Evolutionary conservation across 352 stramenopile species (phyloP), one percentile per base, ranked within the genome.

Genomic region (Pythium periplocum): DNA sequence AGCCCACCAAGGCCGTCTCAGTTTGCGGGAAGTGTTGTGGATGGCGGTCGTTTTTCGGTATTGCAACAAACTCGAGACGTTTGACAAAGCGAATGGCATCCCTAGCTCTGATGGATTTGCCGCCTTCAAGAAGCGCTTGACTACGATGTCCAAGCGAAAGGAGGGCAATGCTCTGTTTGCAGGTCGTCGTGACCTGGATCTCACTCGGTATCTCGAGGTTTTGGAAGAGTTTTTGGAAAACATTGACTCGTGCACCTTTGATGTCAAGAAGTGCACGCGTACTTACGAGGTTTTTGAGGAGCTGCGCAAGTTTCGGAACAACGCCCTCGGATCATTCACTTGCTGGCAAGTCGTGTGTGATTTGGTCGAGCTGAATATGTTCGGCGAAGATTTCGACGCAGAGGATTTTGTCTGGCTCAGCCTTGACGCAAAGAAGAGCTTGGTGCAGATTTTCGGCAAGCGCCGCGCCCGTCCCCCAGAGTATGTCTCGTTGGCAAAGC

Each of bases 401-500:
- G 75, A 87, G 34, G 75, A 90, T n/a, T 93, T 85, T 41, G 78
- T 93, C 48, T 93, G 80, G 79, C 71, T 93, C 10, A 90, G 66
- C n/a, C 44, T 78, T 11, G 78, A 93, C 17, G 82, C 82, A 43
- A 85, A 84, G 52, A 81, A 78, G 64, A 93, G 79, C 37, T 55
- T 93, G 6, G 64, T 90, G n/a, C 82, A 90, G 57, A 88, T 93
- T 48, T 93, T 90, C 55, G 82, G 82, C 47, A 87, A 88, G 59
- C 80, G 72, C 40, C 82, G 82, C 39, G 82, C 82, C 7, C 80
- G 79, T 42, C 73, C 78, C 0, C 75, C 69, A 8, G 79, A 93
- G 62, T 88, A 78, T 44, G 68, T 88, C 8, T 73, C 73, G 38
- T 69, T 93, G 5, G 76, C 70, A 8, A 71, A 78, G 45, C 65